Percentiles rank a stretch among this genome's conserved stretches.
These are phyloP conservation scores for Hypoxylon trugodes DNA, from an alignment of 495 filamentous ascomycete genomes.

Conservation along the genomic window DNA sequence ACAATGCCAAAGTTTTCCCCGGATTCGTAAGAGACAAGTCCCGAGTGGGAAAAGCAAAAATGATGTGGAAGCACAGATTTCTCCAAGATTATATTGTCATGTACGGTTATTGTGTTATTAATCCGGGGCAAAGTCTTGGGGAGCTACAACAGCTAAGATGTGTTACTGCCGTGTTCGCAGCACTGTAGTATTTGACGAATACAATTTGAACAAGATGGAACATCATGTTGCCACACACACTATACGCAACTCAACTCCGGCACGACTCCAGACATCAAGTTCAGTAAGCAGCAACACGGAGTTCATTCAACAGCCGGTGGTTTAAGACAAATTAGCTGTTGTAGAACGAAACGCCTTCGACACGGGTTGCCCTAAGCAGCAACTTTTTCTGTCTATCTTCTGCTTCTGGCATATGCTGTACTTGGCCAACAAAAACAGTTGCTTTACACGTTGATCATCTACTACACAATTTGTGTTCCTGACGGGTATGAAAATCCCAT, in stretches of 20 bases:
- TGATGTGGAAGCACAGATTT: neutral
- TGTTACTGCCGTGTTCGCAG: constrained; percentile 4
- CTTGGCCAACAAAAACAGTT: neutral
- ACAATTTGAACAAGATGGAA: constrained; percentile 5
- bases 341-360: constrained; percentile 1
- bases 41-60: constrained; percentile 14
- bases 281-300: neutral
- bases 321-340: constrained; percentile 6
- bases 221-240: constrained; percentile 5
- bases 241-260: constrained; percentile 1
- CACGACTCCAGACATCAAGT: neutral
- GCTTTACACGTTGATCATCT: constrained; percentile 25
- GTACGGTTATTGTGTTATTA: constrained; percentile 6
- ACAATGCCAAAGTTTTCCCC: constrained; percentile 21
- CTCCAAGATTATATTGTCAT: constrained; percentile 34
- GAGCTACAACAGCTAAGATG: constrained; percentile 17
- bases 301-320: neutral
- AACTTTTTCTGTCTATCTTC: constrained; percentile 1
- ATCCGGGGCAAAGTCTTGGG: constrained; percentile 18
- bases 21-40: constrained; percentile 27
- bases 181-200: constrained; percentile 1
- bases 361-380: neutral
- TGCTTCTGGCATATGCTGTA: no score
- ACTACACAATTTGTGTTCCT: constrained; percentile 5
- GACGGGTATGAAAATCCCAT: constrained; percentile 1